Conservation (phyloP, 352 stramenopile species). For the Globisporangium abappressorium region DNA sequence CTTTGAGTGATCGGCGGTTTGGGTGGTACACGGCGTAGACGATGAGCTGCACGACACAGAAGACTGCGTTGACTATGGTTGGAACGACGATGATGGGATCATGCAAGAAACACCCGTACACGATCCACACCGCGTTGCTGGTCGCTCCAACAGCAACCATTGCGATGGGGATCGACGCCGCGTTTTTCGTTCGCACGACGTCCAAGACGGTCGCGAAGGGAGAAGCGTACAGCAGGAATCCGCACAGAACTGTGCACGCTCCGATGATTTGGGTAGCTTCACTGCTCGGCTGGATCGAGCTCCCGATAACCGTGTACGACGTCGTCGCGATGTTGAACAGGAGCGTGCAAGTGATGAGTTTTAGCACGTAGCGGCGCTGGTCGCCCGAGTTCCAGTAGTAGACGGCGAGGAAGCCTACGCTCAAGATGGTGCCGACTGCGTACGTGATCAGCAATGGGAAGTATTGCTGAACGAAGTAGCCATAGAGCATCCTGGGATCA, state of each 20-base stretch:
- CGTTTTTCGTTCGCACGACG: constrained; percentile 31
- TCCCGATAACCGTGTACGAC: constrained; percentile 21
- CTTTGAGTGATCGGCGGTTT: constrained; percentile 9
- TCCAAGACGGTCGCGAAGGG: constrained; percentile 28
- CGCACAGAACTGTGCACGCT: constrained; percentile 25
- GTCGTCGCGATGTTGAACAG: constrained; percentile 25
- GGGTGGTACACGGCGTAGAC: constrained; percentile 34
- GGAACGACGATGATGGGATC: constrained; percentile 35
- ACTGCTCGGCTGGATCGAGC: constrained; percentile 1
- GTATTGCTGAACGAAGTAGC: constrained; percentile 36
- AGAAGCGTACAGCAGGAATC: constrained; percentile 34
- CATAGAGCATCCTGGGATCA: constrained; percentile 33
- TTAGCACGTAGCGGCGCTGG: constrained; percentile 17
- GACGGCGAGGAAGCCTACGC: constrained; percentile 39
- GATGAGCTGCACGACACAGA: constrained; percentile 33
- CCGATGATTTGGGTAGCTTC: constrained; percentile 25
- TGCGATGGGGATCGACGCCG: constrained; percentile 31
- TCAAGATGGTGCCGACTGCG: constrained; percentile 32
- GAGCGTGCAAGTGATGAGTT: constrained; percentile 14
- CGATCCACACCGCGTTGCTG: constrained; percentile 42
- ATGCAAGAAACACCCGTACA: constrained; percentile 32
- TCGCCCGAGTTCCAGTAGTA: constrained; percentile 38
- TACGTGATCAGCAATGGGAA: constrained; percentile 51
- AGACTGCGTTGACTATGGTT: constrained; percentile 28
- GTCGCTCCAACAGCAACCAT: constrained; percentile 35